A percentile compares a stretch with the other conserved stretches of the same genome.
phyloP scores from a whole-genome alignment of 768 basidiomycete species.

The Suillus plorans region DNA sequence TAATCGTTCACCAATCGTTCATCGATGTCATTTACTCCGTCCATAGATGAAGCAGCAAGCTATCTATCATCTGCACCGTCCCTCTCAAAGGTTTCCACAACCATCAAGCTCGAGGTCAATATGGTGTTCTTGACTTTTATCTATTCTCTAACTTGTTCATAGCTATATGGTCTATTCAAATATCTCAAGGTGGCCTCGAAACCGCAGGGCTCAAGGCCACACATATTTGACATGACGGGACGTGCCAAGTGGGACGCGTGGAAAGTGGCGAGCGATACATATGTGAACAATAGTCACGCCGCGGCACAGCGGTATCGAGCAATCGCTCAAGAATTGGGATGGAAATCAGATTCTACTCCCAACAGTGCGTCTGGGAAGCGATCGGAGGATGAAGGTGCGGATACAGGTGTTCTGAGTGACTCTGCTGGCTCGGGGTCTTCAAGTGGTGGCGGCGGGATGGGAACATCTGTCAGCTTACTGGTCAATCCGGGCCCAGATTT shows the following conservation, averaged over 20 bases:
- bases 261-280: slow-evolving; percentile 51
- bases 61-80: slow-evolving; percentile 63
- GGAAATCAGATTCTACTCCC: slow-evolving; percentile 43
- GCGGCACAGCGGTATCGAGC: slow-evolving; percentile 68
- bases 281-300: slow-evolving; percentile 38
- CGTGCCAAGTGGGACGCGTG: slow-evolving; percentile 90
- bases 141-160: slow-evolving; percentile 26
- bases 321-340: slow-evolving; percentile 68
- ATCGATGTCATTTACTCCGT: slow-evolving; percentile 31
- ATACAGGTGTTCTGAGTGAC: slow-evolving; percentile 47
- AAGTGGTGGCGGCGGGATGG: slow-evolving; percentile 47
- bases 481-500: slow-evolving; percentile 33
- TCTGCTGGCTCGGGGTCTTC: slow-evolving; percentile 31
- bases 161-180: slow-evolving; percentile 90
- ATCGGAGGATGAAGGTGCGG: slow-evolving; percentile 22
- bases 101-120: slow-evolving; percentile 74
- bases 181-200: slow-evolving; percentile 56
- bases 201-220: slow-evolving; percentile 63
- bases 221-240: slow-evolving; percentile 75
- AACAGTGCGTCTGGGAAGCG: slow-evolving; percentile 8
- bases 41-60: slow-evolving; percentile 60
- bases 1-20: slow-evolving; percentile 33
- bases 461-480: slow-evolving; percentile 63
- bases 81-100: slow-evolving; percentile 52
- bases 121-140: slow-evolving; percentile 13